Evolutionary conservation across 768 basidiomycete species (phyloP), one percentile per base, ranked within the genome.

Genomic region (Gymnopilus dilepis): DNA sequence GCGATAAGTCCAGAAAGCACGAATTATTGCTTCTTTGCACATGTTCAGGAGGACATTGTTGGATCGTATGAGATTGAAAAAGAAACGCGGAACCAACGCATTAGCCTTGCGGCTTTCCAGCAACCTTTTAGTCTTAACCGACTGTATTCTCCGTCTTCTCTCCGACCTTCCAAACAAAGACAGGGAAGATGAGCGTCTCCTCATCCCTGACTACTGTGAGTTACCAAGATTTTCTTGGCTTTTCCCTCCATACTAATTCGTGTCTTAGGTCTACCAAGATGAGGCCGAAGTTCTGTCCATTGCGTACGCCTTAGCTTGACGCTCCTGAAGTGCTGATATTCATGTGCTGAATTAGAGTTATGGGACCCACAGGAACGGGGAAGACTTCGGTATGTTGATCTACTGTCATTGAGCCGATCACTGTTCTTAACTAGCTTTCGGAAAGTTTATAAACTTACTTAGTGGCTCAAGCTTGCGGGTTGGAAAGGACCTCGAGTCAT

Each of bases 381-480:
- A 79, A 79, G 65, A 74, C 76, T 9, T 73, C 76, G 11, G 78
- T 77, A 34, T 22, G 74, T 26, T 40, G 19, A 22, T 30, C 40
- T 30, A 9, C n/a, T 37, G 0, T 22, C 5, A 26, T 45, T n/a
- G 9, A 30, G 34, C 33, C n/a, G 47, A 55, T 30, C 40, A 34
- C 1, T 52, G 43, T n/a, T 9, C 33, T 13, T 43, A 31, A 48
- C 17, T 33, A 22, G 31, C 37, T 50, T 37, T 50, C 28, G 26
- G 11, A 9, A 61, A 86, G 86, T 85, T 87, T 57, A 82, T 86
- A 69, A 86, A 86, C 62, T 66, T 78, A 6, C 73, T 79, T 48
- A 86, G 84, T 65, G 83, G 82, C 11, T 82, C 83, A 9, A 67
- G 74, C 40, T 66, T 86, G 21, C 73, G 73, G 13, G 78, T 86